Evolutionary conservation across 352 stramenopile genomes (phyloP), one percentile per base, ranked within the genome.

Genomic region (Globisporangium megalacanthum): DNA sequence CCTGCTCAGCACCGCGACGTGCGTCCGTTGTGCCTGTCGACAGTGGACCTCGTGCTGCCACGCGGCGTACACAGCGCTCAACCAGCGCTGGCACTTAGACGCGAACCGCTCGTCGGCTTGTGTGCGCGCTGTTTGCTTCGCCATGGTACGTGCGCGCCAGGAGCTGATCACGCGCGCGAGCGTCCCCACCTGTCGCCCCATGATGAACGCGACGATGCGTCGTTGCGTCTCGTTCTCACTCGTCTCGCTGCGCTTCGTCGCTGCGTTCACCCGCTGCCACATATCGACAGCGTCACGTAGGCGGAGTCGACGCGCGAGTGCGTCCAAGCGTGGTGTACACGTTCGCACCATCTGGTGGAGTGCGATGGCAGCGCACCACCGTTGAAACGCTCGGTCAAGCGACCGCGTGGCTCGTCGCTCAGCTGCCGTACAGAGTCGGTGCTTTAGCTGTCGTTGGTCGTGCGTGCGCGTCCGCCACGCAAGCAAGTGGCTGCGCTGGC

Each of bases 131-230:
- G 9, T 20, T 15, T 42, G 46, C 44, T 61, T 67, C 0, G 37
- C 11, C 9, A n/a, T 22, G 7, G 44, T 33, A 13, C 59, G 7
- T 13, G 65, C n/a, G 52, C 68, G 67, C 74, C 70, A 85, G 0
- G 54, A 56, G 8, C 45, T 20, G 44, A 87, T 78, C 25, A 49
- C 67, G 22, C 61, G 63, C 22, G 66, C 37, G 6, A 79, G 35
- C 0, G n/a, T 39, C 37, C 52, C 60, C 54, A 65, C 52, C 37
- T 75, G 48, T 42, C 59, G 77, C 2, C 41, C 56, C 60, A 76
- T 61, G 44, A 83, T 50, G 14, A 81, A 72, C 48, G 64, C 61
- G 47, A 75, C 42, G 19, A 84, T 50, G 29, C 64, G 66, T 41
- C 61, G 65, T 36, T 80, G 66, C 42, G 59, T 72, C 29, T 77